These are phyloP conservation scores for Skeletonema menzelii DNA, from an alignment of 108 stramenopile species.

Conservation along the genomic window DNA sequence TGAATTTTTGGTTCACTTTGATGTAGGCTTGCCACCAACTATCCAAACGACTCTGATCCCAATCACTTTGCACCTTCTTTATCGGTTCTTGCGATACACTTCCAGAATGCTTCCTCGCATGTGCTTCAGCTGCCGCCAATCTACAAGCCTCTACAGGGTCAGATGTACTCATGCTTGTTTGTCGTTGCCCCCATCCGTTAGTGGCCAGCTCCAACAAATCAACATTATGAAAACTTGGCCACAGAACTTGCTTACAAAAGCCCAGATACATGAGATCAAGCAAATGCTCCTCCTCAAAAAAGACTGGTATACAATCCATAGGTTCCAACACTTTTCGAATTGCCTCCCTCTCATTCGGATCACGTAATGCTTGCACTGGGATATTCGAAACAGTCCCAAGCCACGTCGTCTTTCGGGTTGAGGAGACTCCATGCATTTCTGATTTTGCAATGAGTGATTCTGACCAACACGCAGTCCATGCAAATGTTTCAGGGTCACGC, in stretches of 20 bases:
- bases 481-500: conserved; percentile 46
- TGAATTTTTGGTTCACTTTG: conserved; percentile 84
- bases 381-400: conserved; percentile 90
- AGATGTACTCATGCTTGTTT: conserved; percentile 11
- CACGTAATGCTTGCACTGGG: conserved; percentile 44
- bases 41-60: conserved; percentile 87
- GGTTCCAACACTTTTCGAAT: conserved; percentile 68
- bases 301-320: conserved; percentile 96
- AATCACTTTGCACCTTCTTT: conserved; percentile 48
- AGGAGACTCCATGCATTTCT: conserved; percentile 74
- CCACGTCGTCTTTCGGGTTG: conserved; percentile 82
- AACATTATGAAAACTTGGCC: conserved; percentile 99
- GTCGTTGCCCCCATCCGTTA: conserved; percentile 56
- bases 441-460: conserved; percentile 94
- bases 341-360: conserved; percentile 72
- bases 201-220: conserved; percentile 85
- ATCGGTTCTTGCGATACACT: conserved; percentile 5
- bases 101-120: conserved; percentile 32
- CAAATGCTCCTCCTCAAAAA: conserved; percentile 55
- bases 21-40: conserved; percentile 91
- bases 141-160: conserved; percentile 46
- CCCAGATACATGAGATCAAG: conserved; percentile 88
- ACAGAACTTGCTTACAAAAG: conserved; percentile 96
- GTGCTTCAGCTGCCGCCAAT: conserved; percentile 44
- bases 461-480: conserved; percentile 90